A percentile compares a stretch with the other conserved stretches of the same genome.
These are phyloP conservation scores for Scheffersomyces segobiensis DNA, from an alignment of 1,139 yeast genomes.

Conservation along the genomic window DNA sequence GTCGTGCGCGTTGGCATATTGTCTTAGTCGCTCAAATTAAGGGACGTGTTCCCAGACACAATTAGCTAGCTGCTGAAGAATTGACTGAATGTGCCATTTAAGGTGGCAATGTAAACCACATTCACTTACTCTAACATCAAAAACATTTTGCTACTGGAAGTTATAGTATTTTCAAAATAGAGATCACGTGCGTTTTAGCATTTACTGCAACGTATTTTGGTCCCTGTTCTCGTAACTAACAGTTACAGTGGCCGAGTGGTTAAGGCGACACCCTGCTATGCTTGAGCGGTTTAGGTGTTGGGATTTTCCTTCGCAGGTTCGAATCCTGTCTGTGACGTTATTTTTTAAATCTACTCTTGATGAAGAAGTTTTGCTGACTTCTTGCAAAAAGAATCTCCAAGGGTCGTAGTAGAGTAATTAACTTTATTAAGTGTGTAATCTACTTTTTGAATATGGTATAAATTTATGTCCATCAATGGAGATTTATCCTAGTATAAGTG, in stretches of 20 bases:
- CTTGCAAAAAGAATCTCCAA: background rate
- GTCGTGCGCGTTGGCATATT: background rate
- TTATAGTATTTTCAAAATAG: background rate
- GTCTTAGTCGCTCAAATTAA: background rate
- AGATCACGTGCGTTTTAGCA: background rate
- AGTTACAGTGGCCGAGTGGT: conserved; percentile 37
- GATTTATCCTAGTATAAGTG: background rate
- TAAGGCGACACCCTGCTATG: conserved; percentile 37
- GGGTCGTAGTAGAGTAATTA: background rate
- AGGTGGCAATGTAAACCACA: too few species aligned
- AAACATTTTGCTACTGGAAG: background rate
- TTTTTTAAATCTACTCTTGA: conserved; percentile 21
- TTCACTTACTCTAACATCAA: too few species aligned
- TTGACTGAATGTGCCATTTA: background rate
- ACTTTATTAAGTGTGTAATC: background rate
- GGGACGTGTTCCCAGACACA: background rate
- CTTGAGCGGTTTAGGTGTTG: conserved; percentile 66
- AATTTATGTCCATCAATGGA: background rate
- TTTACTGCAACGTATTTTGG: background rate
- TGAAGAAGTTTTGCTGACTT: background rate
- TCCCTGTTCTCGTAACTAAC: too few species aligned
- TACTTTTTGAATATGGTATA: background rate
- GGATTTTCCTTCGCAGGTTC: conserved; percentile 88
- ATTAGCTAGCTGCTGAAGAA: too few species aligned
- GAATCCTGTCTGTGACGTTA: conserved; percentile 82